A percentile compares a stretch with the other conserved stretches of the same genome.
phyloP scores from a whole-genome alignment of 352 stramenopile species.

The Globisporangium nodosum region DNA sequence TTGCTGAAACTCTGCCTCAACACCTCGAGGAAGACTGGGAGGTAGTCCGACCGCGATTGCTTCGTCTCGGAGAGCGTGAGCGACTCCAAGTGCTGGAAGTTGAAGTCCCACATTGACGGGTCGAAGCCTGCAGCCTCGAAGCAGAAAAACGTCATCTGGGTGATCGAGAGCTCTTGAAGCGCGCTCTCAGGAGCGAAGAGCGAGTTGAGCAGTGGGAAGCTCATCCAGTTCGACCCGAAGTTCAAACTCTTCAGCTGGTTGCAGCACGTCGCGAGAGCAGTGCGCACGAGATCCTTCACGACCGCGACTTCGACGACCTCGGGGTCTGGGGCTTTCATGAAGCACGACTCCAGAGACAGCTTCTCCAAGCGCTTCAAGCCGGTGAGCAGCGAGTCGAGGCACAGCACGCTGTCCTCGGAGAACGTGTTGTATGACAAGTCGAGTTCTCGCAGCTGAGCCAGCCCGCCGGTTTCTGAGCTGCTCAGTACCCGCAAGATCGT shows the following conservation, averaged over 20 bases:
- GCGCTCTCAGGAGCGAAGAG: conserved; percentile 48
- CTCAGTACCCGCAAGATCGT: conserved; percentile 34
- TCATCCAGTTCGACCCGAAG: conserved; percentile 55
- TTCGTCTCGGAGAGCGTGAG: conserved; percentile 32
- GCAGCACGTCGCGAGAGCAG: conserved; percentile 27
- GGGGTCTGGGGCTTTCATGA: conserved; percentile 36
- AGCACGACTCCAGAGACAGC: conserved; percentile 57
- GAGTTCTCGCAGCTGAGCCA: conserved; percentile 35
- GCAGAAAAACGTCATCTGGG: conserved; percentile 29
- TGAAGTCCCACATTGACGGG: conserved; percentile 35
- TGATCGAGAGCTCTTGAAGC: conserved; percentile 30
- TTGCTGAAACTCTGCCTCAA: conserved; percentile 43
- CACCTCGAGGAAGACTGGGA: conserved; percentile 29
- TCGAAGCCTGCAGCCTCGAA: conserved; percentile 11
- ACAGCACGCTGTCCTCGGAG: conserved; percentile 25
- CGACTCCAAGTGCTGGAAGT: conserved; percentile 33
- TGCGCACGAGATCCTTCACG: conserved; percentile 33
- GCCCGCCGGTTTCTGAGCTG: conserved; percentile 10
- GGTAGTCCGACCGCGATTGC: conserved; percentile 27
- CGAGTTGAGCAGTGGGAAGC: conserved; percentile 44
- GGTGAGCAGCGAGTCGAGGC: conserved; percentile 32
- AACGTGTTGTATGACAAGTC: conserved; percentile 75
- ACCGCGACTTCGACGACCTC: conserved; percentile 30
- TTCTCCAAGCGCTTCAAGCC: conserved; percentile 29
- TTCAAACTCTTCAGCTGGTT: conserved; percentile 36